Base-by-base conservation (phyloP, 768 basidiomycete species). In the Pisolithus albus region DNA sequence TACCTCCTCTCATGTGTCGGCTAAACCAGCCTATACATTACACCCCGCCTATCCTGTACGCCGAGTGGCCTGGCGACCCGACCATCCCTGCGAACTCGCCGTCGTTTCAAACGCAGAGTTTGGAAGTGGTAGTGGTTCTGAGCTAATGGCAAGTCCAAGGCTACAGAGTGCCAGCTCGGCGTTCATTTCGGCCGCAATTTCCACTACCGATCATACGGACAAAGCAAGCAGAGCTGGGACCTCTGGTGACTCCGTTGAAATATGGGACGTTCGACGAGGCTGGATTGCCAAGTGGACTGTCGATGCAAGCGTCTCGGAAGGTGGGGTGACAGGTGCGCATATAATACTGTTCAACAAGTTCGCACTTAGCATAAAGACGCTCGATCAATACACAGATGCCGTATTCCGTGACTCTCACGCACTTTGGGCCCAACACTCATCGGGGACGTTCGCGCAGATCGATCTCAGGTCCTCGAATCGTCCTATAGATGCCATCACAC, bases 201-300 rank as follows among this genome's bases (percentile, higher is more conserved):
- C 57, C 3, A 47, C 18, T 4, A 41, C 42, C 5, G 64, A 64
- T 9, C 46, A 47, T 7, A 62, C 59, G 6, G 58, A 57, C 1
- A 45, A 47, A 18, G 56, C 58, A 2, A 56, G 58, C 4, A 65
- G 54, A 24, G 1, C 43, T 16, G 43, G 54, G 3, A 39, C 40
- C 10, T 46, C 59, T 3, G 79, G 82, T 3, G 84, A 89, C 59
- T 70, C 81, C 0, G 74, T 90, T 28, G 89, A 92, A 59, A 83
- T 92, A 21, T 93, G 91, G 91, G 90, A 93, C 63, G 86, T 88
- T 1, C 74, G 90, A 49, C 73, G 91, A 44, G 78, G 80, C 0
- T 88, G 85, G 79, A 75, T 92, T 46, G 84, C 86, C 5, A 93
- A 92, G 67, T 92, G 90, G 86, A 76, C 79, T 2, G 77, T 91